phyloP scores from a whole-genome alignment of 1,284 basidiomycete species.

The Malassezia arunalokei region DNA sequence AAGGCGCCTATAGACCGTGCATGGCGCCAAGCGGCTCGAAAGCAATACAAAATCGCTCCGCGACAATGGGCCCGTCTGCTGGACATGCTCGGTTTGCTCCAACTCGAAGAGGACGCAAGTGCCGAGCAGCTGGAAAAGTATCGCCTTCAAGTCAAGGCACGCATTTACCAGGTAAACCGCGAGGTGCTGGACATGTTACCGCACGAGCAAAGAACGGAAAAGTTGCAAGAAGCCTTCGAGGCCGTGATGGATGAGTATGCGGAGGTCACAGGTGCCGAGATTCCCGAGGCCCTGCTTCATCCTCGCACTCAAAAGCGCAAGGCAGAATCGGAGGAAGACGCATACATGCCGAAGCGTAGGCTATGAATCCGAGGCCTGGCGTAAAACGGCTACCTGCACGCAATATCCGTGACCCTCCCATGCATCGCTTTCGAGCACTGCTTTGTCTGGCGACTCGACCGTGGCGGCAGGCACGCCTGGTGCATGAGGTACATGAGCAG shows the following conservation, averaged over 20 bases:
- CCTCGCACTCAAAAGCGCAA: not conserved
- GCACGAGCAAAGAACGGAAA: conserved; percentile 69
- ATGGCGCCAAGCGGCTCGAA: conserved; percentile 70
- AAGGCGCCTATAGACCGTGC: conserved; percentile 62
- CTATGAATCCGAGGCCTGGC: not conserved
- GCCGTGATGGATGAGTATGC: conserved; percentile 74
- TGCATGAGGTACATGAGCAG: not conserved
- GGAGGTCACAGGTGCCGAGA: conserved; percentile 55
- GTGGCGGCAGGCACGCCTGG: not conserved
- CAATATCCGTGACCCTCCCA: conserved; percentile 14
- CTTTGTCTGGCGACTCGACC: not conserved
- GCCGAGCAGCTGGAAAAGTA: conserved; percentile 54
- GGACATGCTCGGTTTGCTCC: conserved; percentile 76
- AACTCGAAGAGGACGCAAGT: conserved; percentile 57
- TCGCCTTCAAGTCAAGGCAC: conserved; percentile 61
- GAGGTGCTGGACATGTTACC: conserved; percentile 76
- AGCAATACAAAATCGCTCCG: conserved; percentile 78
- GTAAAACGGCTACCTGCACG: conserved; percentile 12
- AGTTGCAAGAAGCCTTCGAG: conserved; percentile 85
- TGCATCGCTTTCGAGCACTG: not conserved
- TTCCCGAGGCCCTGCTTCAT: conserved; percentile 26
- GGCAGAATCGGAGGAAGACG: too few relatives aligned
- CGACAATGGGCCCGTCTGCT: conserved; percentile 81
- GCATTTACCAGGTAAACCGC: conserved; percentile 86
- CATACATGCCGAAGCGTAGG: too few relatives aligned